A percentile compares a stretch with the other conserved stretches of the same genome.
phyloP scores from a whole-genome alignment of 2,329 filamentous ascomycete genomes.

The Colletotrichum sojae region DNA sequence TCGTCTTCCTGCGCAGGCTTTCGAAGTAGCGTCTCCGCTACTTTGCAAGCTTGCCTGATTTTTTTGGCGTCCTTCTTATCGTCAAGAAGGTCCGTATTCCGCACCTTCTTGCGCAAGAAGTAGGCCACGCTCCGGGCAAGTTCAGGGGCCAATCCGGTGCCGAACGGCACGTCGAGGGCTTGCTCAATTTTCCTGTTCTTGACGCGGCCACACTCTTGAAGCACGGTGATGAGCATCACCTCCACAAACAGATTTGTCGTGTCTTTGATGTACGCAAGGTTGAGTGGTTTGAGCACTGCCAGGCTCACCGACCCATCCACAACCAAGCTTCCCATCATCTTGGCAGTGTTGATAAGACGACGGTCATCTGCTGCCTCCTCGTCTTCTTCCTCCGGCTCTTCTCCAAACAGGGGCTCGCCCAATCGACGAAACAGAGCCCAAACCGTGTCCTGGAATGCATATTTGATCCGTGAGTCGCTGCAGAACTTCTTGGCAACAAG shows the following conservation, averaged over 20 bases:
- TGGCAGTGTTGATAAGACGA: conserved; percentile 67
- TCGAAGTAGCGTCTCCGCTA: conserved; percentile 56
- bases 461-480: conserved; percentile 79
- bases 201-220: conserved; percentile 70
- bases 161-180: conserved; percentile 28
- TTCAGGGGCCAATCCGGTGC: conserved; percentile 62
- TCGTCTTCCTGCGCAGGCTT: conserved; percentile 34
- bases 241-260: conserved; percentile 86
- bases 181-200: conserved; percentile 52
- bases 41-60: conserved; percentile 63
- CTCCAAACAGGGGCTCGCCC: conserved; percentile 83
- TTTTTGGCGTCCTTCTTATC: conserved; percentile 63
- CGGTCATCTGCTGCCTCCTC: conserved; percentile 63
- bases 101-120: conserved; percentile 83
- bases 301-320: conserved; percentile 61
- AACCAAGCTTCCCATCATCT: conserved; percentile 68
- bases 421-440: conserved; percentile 89
- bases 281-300: conserved; percentile 76
- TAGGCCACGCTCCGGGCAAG: conserved; percentile 83
- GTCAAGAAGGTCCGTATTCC: conserved; percentile 71
- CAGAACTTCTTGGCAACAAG: conserved; percentile 86
- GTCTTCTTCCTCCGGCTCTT: conserved; percentile 70
- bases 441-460: conserved; percentile 88
- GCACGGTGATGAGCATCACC: conserved; percentile 81
- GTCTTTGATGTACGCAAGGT: conserved; percentile 82